These are phyloP conservation scores for Vachellia pachyceras DNA, from an alignment of 306 rosid species.

Conservation along the genomic window DNA sequence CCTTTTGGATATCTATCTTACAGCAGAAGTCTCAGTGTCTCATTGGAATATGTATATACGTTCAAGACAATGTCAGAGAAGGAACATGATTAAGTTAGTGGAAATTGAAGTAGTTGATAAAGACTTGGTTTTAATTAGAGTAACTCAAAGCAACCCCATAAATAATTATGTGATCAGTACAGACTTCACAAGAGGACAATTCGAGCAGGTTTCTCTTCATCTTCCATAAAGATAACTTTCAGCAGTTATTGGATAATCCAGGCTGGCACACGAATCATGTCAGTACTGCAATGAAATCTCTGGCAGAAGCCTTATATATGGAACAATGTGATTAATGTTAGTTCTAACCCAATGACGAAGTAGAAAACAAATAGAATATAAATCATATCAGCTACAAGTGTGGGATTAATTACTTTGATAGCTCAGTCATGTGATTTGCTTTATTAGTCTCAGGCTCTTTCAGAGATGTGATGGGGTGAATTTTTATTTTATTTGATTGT, in stretches of 20 bases:
- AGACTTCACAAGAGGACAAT: slow-evolving; percentile 1
- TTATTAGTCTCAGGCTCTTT: slow-evolving; percentile 44
- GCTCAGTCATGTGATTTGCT: slow-evolving; percentile 45
- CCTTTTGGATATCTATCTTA: slow-evolving; percentile 48
- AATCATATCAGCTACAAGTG: slow-evolving; percentile 17
- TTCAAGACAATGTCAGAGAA: too few relatives aligned
- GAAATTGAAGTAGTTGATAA: background rate
- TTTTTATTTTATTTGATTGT: slow-evolving; percentile 20
- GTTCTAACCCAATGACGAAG: slow-evolving; percentile 3
- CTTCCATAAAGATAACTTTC: slow-evolving; percentile 13
- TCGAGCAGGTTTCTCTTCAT: slow-evolving; percentile 7
- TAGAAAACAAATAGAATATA: slow-evolving; percentile 23
- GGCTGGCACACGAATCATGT: background rate
- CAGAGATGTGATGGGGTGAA: background rate
- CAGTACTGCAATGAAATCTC: background rate
- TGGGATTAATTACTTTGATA: slow-evolving; percentile 25
- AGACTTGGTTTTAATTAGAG: background rate
- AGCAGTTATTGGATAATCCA: background rate
- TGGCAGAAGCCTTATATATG: background rate
- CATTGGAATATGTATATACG: background rate
- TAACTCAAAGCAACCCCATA: background rate
- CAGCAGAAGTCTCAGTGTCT: slow-evolving; percentile 49
- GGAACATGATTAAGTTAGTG: background rate
- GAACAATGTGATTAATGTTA: background rate
- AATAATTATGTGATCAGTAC: background rate